Evolutionary conservation across 1,139 yeast species (phyloP).

Genomic region (Pneumocystis jirovecii): DNA sequence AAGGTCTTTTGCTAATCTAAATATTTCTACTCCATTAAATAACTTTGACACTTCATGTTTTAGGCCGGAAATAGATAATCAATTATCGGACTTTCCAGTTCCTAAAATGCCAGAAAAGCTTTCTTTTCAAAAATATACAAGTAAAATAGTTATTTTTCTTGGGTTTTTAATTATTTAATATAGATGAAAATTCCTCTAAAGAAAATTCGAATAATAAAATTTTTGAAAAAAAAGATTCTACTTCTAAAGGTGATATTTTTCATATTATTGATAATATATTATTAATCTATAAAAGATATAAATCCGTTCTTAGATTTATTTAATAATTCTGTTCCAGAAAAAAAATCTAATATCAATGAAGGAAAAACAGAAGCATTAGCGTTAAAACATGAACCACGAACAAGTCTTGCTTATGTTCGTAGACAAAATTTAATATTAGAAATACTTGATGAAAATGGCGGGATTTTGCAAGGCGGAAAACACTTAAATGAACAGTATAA

Average conservation of each 20-base stretch:
- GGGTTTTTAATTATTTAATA: background rate
- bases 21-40: background rate
- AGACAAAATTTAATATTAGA: background rate
- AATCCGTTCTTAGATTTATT: background rate
- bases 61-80: background rate
- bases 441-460: background rate
- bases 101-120: background rate
- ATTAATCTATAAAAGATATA: background rate
- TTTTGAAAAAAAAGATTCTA: background rate
- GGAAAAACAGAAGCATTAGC: background rate
- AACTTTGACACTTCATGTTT: background rate
- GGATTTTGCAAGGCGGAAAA: background rate
- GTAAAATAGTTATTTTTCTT: background rate
- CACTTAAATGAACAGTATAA: background rate
- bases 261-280: background rate
- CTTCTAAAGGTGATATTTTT: background rate
- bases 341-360: background rate
- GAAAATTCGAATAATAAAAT: background rate
- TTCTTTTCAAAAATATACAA: background rate
- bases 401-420: background rate
- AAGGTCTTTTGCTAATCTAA: background rate
- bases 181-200: background rate
- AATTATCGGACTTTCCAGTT: background rate
- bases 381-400: background rate
- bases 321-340: background rate